These are phyloP conservation scores for Fusarium brachygibbosum DNA, from an alignment of 2,329 filamentous ascomycete genomes.

Conservation along the genomic window DNA sequence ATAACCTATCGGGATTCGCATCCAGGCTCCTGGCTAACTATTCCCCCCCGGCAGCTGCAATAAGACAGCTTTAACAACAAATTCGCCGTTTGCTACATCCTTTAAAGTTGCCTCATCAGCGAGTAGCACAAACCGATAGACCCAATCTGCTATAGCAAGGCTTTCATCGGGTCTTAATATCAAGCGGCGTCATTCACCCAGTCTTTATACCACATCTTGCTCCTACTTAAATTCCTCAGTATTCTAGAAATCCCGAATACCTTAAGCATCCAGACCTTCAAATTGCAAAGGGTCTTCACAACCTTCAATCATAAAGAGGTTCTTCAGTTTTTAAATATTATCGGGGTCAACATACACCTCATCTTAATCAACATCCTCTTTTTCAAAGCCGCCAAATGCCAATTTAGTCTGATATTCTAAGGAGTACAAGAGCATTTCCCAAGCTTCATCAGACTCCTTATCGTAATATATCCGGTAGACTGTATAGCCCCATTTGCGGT, in stretches of 20 bases:
- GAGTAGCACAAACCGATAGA: neutral
- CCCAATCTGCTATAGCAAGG: neutral
- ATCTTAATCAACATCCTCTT: neutral
- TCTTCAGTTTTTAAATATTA: neutral
- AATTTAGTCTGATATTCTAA: neutral
- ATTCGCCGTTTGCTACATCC: neutral
- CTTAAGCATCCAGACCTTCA: neutral
- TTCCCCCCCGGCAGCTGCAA: neutral
- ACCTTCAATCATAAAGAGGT: neutral
- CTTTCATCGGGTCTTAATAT: neutral
- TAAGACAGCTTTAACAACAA: slow-evolving; percentile 1
- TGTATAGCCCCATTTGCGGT: neutral
- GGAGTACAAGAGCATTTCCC: neutral
- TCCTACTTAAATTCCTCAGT: neutral
- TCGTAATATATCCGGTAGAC: neutral
- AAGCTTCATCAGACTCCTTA: neutral
- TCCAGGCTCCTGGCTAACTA: slow-evolving; percentile 1
- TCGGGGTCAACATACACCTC: neutral
- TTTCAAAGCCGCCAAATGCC: neutral
- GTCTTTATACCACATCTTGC: neutral
- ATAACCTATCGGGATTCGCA: slow-evolving; percentile 15
- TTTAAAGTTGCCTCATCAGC: neutral
- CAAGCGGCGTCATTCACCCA: neutral
- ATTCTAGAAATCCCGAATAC: neutral
- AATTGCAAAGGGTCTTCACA: neutral